Evolutionary conservation across 2,329 filamentous ascomycete genomes (phyloP).

Genomic region (Coniosporium tulheliwenetii): DNA sequence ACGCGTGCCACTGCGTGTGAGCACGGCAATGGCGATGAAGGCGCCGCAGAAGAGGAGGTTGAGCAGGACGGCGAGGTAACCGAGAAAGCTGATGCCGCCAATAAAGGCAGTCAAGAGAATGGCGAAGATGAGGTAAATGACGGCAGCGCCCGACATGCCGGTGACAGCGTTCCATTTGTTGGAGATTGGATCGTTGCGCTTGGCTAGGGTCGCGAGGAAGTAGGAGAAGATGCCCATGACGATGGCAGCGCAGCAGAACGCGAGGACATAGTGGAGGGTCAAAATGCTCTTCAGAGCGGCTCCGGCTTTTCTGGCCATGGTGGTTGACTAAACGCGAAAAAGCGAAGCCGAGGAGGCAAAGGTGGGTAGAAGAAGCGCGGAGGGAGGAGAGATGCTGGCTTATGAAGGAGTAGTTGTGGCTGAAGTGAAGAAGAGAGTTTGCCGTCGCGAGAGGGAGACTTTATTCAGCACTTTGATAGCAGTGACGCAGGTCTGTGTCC

Average conservation of each 20-base stretch:
- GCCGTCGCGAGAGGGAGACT: too few relatives aligned
- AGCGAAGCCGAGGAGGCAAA: too few relatives aligned
- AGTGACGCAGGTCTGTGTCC: too few relatives aligned
- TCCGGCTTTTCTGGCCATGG: neutral
- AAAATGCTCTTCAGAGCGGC: slow-evolving; percentile 24
- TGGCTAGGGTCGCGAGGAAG: slow-evolving; percentile 59
- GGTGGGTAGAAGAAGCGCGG: too few relatives aligned
- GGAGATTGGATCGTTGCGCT: slow-evolving; percentile 47
- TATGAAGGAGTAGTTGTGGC: too few relatives aligned
- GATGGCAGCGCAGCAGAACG: slow-evolving; percentile 57
- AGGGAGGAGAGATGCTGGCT: too few relatives aligned
- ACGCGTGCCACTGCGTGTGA: slow-evolving; percentile 53
- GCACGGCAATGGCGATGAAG: slow-evolving; percentile 68
- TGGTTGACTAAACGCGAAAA: neutral
- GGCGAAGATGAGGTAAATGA: slow-evolving; percentile 60
- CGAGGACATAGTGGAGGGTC: slow-evolving; percentile 56
- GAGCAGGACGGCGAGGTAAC: slow-evolving; percentile 56
- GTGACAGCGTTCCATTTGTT: slow-evolving; percentile 40
- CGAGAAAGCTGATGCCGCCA: slow-evolving; percentile 58
- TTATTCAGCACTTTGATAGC: too few relatives aligned
- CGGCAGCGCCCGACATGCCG: slow-evolving; percentile 60
- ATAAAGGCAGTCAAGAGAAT: slow-evolving; percentile 64
- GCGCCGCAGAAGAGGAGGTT: slow-evolving; percentile 61
- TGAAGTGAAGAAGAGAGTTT: too few relatives aligned
- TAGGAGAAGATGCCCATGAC: slow-evolving; percentile 59